These are phyloP conservation scores for Saccharomyces eubayanus DNA, from an alignment of 805 yeast genomes.

Conservation along the genomic window DNA sequence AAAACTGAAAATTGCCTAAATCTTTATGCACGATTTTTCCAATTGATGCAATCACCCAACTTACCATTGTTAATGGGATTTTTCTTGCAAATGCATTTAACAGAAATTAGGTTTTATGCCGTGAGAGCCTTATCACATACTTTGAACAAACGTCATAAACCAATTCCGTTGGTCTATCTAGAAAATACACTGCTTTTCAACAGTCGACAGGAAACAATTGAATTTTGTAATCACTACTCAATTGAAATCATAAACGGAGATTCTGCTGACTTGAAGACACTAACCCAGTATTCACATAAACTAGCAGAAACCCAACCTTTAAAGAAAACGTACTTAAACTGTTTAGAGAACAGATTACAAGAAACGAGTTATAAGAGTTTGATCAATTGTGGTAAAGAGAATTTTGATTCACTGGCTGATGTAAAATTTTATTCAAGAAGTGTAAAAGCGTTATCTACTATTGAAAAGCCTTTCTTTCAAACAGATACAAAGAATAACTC, in stretches of 20 bases:
- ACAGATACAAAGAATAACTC: not conserved
- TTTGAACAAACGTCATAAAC: constrained; percentile 62
- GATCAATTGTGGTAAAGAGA: constrained; percentile 34
- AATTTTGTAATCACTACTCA: constrained; percentile 58
- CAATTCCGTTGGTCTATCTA: constrained; percentile 45
- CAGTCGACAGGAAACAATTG: constrained; percentile 40
- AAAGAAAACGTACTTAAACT: constrained; percentile 39
- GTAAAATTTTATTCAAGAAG: not conserved
- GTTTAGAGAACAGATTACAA: constrained; percentile 36
- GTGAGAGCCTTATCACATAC: constrained; percentile 57
- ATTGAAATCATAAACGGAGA: constrained; percentile 36
- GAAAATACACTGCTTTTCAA: constrained; percentile 58
- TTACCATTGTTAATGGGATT: constrained; percentile 67
- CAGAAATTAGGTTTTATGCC: constrained; percentile 69
- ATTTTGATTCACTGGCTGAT: constrained; percentile 8
- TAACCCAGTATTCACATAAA: constrained; percentile 32
- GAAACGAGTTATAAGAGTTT: constrained; percentile 28
- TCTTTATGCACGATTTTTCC: constrained; percentile 57
- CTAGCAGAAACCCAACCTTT: constrained; percentile 35
- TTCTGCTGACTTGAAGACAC: constrained; percentile 39
- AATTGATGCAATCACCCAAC: constrained; percentile 39
- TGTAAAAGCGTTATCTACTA: not conserved
- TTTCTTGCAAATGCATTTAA: constrained; percentile 69
- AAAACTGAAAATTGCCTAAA: constrained; percentile 52
- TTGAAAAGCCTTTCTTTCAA: not conserved